Evolutionary conservation across 164 flowering plant species (phyloP), one percentile per base, ranked within the genome.

Genomic region (grape (Vitis vinifera)): DNA sequence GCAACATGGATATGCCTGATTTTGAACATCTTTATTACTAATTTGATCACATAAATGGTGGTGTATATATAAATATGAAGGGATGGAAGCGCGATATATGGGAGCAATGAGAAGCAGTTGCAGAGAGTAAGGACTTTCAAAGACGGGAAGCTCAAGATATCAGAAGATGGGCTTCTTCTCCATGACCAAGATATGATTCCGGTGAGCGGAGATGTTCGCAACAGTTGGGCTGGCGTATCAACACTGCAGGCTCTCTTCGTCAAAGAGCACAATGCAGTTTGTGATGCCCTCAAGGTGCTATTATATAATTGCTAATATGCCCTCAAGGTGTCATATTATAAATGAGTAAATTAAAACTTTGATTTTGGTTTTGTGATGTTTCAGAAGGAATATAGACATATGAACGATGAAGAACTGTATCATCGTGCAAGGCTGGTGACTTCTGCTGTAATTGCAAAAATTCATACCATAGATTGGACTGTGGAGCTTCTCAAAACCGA

Each of bases 61-160:
- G 16, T 37, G 2, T 37, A 6, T 37, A 37, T 37, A 37, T 37
- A 37, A 37, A 37, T 37, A 37, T 37, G 44, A 37, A 85, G 90
- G 90, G 90, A 87, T 64, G 88, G 85, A 16, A 85, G 90, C 73
- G 87, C 68, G 9, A 78, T 87, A 12, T 87, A 87, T 73, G 88
- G 90, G 51, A 85, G 68, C 30, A 76, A 83, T 63, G 47, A 66
- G 1, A 75, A 73, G 8, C 76, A 75, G 7, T 50, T 77, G 84
- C 48, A 59, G 53, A 82, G 71, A 76, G 82, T 87, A 44, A 81
- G 90, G 68, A 55, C 84, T 16, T 85, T 77, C 77, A 76, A 82
- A 71, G 86, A 83, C 75, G 88, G 90, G 51, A 87, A 85, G 76
- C 64, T 87, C 10, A 80, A 72, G 71, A 70, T 87, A 10, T 71